Evolutionary conservation across 2,329 filamentous ascomycete species (phyloP).

Genomic region (Aspergillus brasiliensis): DNA sequence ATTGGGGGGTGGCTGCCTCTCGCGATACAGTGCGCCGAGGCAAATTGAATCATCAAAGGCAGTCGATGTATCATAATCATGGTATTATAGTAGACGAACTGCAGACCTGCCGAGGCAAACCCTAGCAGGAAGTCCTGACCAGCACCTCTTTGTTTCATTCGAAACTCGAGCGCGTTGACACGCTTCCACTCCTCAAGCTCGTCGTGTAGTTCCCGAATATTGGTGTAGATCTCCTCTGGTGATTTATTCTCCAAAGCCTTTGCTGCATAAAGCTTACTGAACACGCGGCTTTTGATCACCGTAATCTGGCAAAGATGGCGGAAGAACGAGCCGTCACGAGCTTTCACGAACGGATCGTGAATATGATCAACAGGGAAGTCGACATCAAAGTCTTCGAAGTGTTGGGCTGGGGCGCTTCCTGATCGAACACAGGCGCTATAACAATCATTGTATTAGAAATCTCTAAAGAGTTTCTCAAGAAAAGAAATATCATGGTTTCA

Average conservation of each 20-base stretch:
- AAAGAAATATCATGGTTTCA: not conserved
- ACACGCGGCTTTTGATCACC: constrained; percentile 86
- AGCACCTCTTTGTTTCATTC: constrained; percentile 85
- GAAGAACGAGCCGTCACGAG: constrained; percentile 89
- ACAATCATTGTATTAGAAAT: not conserved
- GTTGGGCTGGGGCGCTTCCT: constrained; percentile 67
- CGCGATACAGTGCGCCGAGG: constrained; percentile 81
- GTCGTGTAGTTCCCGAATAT: constrained; percentile 83
- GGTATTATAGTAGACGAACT: constrained; percentile 95
- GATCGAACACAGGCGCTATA: constrained; percentile 57
- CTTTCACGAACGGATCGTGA: constrained; percentile 79
- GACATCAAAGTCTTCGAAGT: constrained; percentile 84
- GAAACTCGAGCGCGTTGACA: constrained; percentile 81
- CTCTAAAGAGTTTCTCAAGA: not conserved
- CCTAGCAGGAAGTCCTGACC: constrained; percentile 85
- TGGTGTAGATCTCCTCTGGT: constrained; percentile 83
- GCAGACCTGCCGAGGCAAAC: constrained; percentile 84
- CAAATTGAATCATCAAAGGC: constrained; percentile 88
- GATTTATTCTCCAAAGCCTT: constrained; percentile 78
- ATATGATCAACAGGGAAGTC: constrained; percentile 86
- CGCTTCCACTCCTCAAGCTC: constrained; percentile 91
- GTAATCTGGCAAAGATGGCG: constrained; percentile 88
- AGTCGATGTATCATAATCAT: constrained; percentile 94
- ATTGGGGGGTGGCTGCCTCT: constrained; percentile 52
- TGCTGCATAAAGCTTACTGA: constrained; percentile 83